A percentile compares a stretch with the other conserved stretches of the same genome.
phyloP scores from a whole-genome alignment of 441 rosid species.

The Eruca vesicaria region DNA sequence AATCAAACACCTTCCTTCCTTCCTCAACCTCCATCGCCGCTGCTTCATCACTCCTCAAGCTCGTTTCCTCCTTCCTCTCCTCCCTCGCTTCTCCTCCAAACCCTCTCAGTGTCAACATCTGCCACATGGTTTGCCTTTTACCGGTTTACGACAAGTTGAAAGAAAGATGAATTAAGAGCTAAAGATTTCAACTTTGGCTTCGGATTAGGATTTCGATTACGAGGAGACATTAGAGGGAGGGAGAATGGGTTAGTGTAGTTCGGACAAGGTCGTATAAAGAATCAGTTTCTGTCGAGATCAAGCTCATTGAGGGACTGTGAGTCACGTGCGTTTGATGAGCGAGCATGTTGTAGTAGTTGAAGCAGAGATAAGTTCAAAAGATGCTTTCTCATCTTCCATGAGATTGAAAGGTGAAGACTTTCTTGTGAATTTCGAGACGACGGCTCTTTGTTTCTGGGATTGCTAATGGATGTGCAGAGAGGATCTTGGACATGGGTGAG shows the following conservation, averaged over 20 bases:
- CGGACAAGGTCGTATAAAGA: conserved; percentile 41
- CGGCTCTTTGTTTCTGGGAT: conserved; percentile 88
- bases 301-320: conserved; percentile 44
- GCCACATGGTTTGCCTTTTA: conserved; percentile 60
- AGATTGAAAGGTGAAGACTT: conserved; percentile 24
- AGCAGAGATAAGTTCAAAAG: conserved; percentile 32
- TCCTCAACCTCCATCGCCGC: conserved; percentile 38
- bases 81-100: conserved; percentile 36
- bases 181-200: conserved; percentile 23
- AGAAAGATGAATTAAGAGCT: conserved; percentile 60
- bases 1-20: conserved; percentile 40
- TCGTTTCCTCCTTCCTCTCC: conserved; percentile 65
- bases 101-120: conserved; percentile 65
- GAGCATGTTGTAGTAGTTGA: too few species aligned
- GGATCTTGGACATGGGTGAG: conserved; percentile 49
- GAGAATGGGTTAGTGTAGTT: conserved; percentile 61
- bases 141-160: conserved; percentile 36
- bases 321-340: conserved; percentile 19
- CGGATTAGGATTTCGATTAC: conserved; percentile 33
- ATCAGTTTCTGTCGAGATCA: conserved; percentile 58
- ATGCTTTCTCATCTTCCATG: conserved; percentile 45
- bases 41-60: conserved; percentile 69
- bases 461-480: conserved; percentile 70
- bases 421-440: conserved; percentile 54
- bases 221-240: conserved; percentile 53